Conservation (phyloP, 2,329 filamentous ascomycete genomes). For the Fusarium sp. region DNA sequence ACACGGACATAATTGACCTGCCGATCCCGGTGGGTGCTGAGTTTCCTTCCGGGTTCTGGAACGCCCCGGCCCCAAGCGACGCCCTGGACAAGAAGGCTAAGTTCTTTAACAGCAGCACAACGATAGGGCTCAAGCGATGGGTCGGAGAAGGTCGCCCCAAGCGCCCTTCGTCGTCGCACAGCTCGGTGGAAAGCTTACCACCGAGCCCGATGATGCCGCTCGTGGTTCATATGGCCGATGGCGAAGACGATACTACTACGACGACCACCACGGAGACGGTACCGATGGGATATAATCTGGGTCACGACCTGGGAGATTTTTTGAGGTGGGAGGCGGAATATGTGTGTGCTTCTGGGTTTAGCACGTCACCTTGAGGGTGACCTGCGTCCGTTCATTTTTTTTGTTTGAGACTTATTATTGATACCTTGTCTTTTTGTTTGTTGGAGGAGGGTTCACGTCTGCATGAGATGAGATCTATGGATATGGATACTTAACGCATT, state of each 20-base stretch:
- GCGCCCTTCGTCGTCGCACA: constrained; percentile 41
- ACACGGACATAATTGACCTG: constrained; percentile 47
- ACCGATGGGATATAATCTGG: constrained; percentile 68
- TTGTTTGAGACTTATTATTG: background rate
- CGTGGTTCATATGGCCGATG: constrained; percentile 53
- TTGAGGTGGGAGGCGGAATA: constrained; percentile 64
- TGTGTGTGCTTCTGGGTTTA: constrained; percentile 50
- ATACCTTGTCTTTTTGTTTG: constrained; percentile 7
- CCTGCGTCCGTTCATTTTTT: constrained; percentile 2
- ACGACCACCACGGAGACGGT: constrained; percentile 43
- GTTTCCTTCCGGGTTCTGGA: constrained; percentile 48
- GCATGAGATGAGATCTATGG: constrained; percentile 6
- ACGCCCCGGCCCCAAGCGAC: constrained; percentile 37
- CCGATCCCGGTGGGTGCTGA: constrained; percentile 51
- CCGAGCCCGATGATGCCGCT: constrained; percentile 59
- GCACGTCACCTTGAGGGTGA: constrained; percentile 25
- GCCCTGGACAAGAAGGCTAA: constrained; percentile 44
- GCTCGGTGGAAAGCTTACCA: constrained; percentile 53
- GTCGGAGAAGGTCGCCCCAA: constrained; percentile 48
- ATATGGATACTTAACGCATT: constrained; percentile 24
- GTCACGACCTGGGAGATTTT: constrained; percentile 66
- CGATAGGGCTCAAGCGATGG: constrained; percentile 48
- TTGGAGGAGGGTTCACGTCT: constrained; percentile 2
- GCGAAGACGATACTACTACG: constrained; percentile 38
- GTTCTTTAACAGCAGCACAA: constrained; percentile 43